phyloP scores from a whole-genome alignment of 768 basidiomycete genomes.

The Collybia nuda region DNA sequence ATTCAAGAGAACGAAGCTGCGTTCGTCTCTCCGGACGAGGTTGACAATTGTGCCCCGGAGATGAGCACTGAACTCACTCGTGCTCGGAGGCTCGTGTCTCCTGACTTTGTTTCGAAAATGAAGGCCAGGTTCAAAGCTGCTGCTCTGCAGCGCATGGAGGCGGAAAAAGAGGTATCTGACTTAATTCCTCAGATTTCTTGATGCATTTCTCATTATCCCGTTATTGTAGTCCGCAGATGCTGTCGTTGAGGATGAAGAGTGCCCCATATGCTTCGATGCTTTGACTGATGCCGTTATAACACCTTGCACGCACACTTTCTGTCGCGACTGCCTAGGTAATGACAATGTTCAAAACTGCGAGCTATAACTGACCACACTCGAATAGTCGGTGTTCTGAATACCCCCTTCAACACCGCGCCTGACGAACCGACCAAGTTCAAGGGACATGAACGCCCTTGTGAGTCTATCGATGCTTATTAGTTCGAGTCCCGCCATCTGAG shows the following conservation, averaged over 20 bases:
- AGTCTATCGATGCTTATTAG: slow-evolving; percentile 15
- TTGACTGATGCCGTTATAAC: slow-evolving; percentile 57
- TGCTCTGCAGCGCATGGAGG: slow-evolving; percentile 41
- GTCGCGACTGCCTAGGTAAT: slow-evolving; percentile 55
- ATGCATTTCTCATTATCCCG: neutral
- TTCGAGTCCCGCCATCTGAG: neutral
- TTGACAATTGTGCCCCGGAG: slow-evolving; percentile 28
- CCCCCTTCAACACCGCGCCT: slow-evolving; percentile 29
- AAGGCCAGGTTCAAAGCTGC: slow-evolving; percentile 43
- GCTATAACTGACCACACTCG: too few relatives aligned
- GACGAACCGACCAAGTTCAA: slow-evolving; percentile 36
- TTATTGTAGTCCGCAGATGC: slow-evolving; percentile 42
- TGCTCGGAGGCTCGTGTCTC: slow-evolving; percentile 40
- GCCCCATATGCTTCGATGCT: slow-evolving; percentile 66
- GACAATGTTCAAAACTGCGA: neutral
- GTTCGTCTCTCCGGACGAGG: slow-evolving; percentile 41
- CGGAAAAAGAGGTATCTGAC: slow-evolving; percentile 51
- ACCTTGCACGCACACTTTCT: slow-evolving; percentile 61
- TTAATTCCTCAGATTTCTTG: neutral
- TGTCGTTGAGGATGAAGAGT: slow-evolving; percentile 54
- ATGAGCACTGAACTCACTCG: slow-evolving; percentile 43
- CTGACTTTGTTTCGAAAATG: slow-evolving; percentile 51
- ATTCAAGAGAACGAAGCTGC: slow-evolving; percentile 56
- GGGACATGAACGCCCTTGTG: slow-evolving; percentile 51
- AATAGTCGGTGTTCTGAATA: slow-evolving; percentile 44